Evolutionary conservation across 169 alveolate species (phyloP).

Genomic region (Eimeria acervulina): DNA sequence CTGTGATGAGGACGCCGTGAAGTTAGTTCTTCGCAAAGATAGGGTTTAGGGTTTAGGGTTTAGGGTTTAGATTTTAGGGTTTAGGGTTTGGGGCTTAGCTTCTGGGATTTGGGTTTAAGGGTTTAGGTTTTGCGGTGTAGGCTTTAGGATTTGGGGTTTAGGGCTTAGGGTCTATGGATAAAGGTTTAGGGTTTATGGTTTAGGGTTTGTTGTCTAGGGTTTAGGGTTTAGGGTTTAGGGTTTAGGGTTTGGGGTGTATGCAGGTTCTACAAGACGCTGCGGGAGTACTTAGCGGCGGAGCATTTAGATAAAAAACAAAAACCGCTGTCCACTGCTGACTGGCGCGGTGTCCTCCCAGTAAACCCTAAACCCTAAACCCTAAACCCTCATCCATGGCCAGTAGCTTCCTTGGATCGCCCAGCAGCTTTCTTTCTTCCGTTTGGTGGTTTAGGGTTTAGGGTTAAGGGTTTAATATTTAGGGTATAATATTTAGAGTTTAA

Average conservation of each 20-base stretch:
- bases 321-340: background rate
- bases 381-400: background rate
- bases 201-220: no score
- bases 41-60: conserved; percentile 31
- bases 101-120: no score
- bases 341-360: conserved; percentile 48
- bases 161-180: conserved; percentile 11
- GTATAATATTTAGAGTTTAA: background rate
- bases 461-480: background rate
- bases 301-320: conserved; percentile 39
- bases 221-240: background rate
- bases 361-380: conserved; percentile 44
- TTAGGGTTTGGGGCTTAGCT: no score
- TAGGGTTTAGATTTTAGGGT: background rate
- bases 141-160: background rate
- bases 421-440: background rate
- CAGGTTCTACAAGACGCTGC: conserved; percentile 4
- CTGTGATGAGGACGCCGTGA: conserved; percentile 29
- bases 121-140: no score
- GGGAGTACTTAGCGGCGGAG: conserved; percentile 43
- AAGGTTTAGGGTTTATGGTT: background rate
- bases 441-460: background rate
- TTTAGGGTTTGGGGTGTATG: background rate
- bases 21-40: background rate
- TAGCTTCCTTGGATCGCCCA: background rate